A percentile compares a stretch with the other conserved stretches of the same genome.
Conservation (phyloP, 192 early-diverging fungal species). For the Phlyctochytrium planicorne region DNA sequence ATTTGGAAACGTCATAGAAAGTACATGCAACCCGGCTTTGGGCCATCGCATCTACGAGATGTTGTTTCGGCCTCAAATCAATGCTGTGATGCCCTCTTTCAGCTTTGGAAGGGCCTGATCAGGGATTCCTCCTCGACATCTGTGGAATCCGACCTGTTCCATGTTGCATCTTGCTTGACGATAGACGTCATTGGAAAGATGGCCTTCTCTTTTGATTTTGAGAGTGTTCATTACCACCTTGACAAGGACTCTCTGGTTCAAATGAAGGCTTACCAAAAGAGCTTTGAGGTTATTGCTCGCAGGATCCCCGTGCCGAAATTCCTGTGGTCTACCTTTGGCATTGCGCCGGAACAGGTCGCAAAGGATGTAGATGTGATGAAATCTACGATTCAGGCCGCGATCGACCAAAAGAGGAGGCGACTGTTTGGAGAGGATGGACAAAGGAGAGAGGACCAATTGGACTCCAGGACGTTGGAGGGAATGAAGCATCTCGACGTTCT, state of each 20-base stretch:
- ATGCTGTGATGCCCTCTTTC: conserved; percentile 1
- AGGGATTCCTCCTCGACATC: not conserved
- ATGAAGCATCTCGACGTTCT: conserved; percentile 31
- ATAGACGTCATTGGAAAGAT: conserved; percentile 32
- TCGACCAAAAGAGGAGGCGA: not conserved
- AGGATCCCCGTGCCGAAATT: not conserved
- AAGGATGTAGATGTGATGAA: not conserved
- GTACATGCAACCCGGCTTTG: conserved; percentile 51
- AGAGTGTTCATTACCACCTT: conserved; percentile 4
- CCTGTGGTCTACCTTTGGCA: not conserved
- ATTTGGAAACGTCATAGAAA: conserved; percentile 55
- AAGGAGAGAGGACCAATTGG: not conserved
- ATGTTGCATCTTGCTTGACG: conserved; percentile 24
- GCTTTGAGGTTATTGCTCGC: not conserved
- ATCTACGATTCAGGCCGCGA: not conserved
- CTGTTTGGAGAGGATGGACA: not conserved
- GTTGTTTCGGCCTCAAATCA: conserved; percentile 12
- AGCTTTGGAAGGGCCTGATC: conserved; percentile 4
- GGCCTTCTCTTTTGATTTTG: conserved; percentile 30
- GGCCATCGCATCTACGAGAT: conserved; percentile 40
- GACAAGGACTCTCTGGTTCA: not conserved
- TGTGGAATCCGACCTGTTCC: conserved; percentile 13
- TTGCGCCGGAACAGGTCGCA: not conserved
- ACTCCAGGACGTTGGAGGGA: not conserved
- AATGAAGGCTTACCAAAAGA: not conserved